Evolutionary conservation across 495 filamentous ascomycete species (phyloP), one percentile per base, ranked within the genome.

Genomic region (Parmelia sp.): DNA sequence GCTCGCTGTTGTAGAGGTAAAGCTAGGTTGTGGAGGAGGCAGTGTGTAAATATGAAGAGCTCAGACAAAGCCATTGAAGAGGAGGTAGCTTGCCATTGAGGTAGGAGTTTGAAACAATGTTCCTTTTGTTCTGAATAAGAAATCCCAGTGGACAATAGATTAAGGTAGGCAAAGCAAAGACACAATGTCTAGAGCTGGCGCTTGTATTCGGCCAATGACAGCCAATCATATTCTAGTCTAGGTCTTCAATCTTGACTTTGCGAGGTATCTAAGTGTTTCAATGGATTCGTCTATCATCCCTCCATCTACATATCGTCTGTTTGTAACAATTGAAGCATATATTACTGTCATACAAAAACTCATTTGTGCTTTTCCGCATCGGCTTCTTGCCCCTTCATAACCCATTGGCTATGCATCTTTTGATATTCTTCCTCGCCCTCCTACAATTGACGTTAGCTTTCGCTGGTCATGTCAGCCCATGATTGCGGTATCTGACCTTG

Each of bases 321-420:
- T n/a, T n/a, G n/a, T n/a, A n/a, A n/a, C n/a, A n/a, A n/a, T n/a
- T n/a, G n/a, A n/a, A n/a, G n/a, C n/a, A n/a, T n/a, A 40, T 10
- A 49, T 25, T 15, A 12, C 23, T 25, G 23, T 25, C 10, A 5
- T 49, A 14, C 4, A n/a, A n/a, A n/a, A n/a, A 19, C 33, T 55
- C 25, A 65, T 35, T 60, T 23, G n/a, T 66, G 64, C 60, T 66
- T 69, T 51, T 63, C 66, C 63, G 71, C 65, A 58, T 74, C 72
- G 14, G 60, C 62, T 17, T 73, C 59, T 66, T 73, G 68, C 10
- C 70, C 71, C 60, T 73, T 61, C 71, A 73, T 73, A 31, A 74
- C 64, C 72, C 72, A 74, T 33, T 66, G 59, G 45, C 65, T 70
- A 63, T 74, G 67, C 59, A 68, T 53, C 58, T 72, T 63, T 11